These are phyloP conservation scores for Pyrenophora seminiperda DNA, from an alignment of 2,329 filamentous ascomycete genomes.

Conservation along the genomic window DNA sequence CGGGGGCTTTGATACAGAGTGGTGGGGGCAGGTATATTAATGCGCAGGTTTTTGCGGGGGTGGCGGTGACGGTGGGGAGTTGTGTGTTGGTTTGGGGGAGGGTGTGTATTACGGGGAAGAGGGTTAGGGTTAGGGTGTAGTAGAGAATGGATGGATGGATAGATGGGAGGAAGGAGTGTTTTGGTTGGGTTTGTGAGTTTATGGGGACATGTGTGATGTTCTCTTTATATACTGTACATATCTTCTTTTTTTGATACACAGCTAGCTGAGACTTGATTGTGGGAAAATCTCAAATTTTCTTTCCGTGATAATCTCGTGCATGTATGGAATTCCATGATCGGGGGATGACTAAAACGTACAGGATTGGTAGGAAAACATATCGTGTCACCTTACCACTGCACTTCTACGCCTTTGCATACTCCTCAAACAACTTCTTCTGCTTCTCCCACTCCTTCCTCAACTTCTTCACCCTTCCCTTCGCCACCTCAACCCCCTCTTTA, in stretches of 20 bases:
- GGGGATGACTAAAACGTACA: no score
- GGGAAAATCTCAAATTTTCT: no score
- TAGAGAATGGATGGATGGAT: no score
- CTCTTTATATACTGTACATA: no score
- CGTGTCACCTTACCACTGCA: background rate
- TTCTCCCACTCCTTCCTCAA: conserved; percentile 86
- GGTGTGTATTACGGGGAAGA: conserved; percentile 38
- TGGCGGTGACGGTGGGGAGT: conserved; percentile 36
- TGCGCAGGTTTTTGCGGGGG: conserved; percentile 52
- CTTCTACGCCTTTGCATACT: conserved; percentile 19
- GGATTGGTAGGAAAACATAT: no score
- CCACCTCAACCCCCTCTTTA: conserved; percentile 76
- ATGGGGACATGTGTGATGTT: no score
- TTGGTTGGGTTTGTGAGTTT: no score
- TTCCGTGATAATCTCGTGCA: no score
- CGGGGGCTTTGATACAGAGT: conserved; percentile 52
- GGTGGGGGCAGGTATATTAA: conserved; percentile 50
- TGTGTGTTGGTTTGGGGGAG: conserved; percentile 38
- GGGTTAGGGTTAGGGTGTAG: conserved; percentile 28
- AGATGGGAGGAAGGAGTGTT: no score
- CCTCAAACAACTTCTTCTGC: conserved; percentile 82
- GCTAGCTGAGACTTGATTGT: no score
- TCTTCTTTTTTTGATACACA: no score
- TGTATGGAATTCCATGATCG: no score
- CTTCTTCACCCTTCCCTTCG: conserved; percentile 81